Conservation (phyloP, 2,329 filamentous ascomycete species). For the Pseudogymnoascus sp. region DNA sequence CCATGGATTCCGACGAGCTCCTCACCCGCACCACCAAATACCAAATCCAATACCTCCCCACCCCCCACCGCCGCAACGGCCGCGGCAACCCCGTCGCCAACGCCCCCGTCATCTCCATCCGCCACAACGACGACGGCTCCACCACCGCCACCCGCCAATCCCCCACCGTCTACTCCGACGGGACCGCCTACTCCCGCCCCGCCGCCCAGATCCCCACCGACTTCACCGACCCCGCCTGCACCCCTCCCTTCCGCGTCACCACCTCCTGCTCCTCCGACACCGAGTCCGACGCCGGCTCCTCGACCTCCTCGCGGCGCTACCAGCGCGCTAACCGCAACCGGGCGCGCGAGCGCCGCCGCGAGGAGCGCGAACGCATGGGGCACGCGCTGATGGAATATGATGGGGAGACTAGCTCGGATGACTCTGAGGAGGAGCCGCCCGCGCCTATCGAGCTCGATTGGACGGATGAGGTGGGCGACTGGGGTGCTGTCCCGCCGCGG, state of each 20-base stretch:
- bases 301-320: slow-evolving; percentile 17
- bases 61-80: slow-evolving; percentile 17
- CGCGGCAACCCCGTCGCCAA: slow-evolving; percentile 26
- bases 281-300: slow-evolving; percentile 35
- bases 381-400: background rate
- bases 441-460: background rate
- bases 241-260: slow-evolving; percentile 46
- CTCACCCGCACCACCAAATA: slow-evolving; percentile 66
- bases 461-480: background rate
- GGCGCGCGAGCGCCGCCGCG: background rate
- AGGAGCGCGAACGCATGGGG: background rate
- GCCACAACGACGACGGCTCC: slow-evolving; percentile 44
- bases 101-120: slow-evolving; percentile 42
- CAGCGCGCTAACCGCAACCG: slow-evolving; percentile 30
- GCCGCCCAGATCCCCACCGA: slow-evolving; percentile 50
- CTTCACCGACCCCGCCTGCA: slow-evolving; percentile 37
- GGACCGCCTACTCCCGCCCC: slow-evolving; percentile 33
- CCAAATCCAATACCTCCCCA: slow-evolving; percentile 55
- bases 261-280: slow-evolving; percentile 53
- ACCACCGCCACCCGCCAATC: slow-evolving; percentile 39
- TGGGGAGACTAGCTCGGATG: background rate
- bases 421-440: background rate
- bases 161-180: slow-evolving; percentile 32
- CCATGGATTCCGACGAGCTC: slow-evolving; percentile 75
- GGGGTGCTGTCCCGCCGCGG: background rate